Conservation (phyloP, 2,329 filamentous ascomycete species). For the Pseudonectria foliicola region DNA sequence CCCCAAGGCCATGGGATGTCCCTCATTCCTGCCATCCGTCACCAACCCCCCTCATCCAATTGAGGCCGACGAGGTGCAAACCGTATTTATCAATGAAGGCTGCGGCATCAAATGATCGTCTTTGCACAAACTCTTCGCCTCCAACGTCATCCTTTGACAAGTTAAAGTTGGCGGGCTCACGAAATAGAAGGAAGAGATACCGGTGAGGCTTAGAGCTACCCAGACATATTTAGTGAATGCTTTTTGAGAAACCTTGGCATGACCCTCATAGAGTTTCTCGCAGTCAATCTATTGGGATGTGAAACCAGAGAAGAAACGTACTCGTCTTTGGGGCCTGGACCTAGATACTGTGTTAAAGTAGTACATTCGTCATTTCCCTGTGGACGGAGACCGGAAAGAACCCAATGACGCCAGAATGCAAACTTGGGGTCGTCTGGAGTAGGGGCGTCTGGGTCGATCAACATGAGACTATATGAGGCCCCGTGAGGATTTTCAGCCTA, state of each 20-base stretch:
- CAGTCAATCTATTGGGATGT: no score
- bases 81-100: slow-evolving; percentile 32
- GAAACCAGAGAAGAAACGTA: slow-evolving; percentile 24
- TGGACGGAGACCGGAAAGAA: slow-evolving; percentile 35
- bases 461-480: slow-evolving; percentile 38
- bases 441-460: slow-evolving; percentile 48
- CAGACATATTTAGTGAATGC: background rate
- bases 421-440: slow-evolving; percentile 49
- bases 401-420: slow-evolving; percentile 49
- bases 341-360: slow-evolving; percentile 36
- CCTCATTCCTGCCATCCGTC: slow-evolving; percentile 32
- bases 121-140: slow-evolving; percentile 39
- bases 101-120: slow-evolving; percentile 34
- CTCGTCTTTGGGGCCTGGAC: slow-evolving; percentile 40
- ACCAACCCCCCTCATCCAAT: slow-evolving; percentile 41
- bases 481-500: slow-evolving; percentile 19
- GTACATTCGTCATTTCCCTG: slow-evolving; percentile 14
- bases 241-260: background rate
- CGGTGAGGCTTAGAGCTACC: slow-evolving; percentile 40
- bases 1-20: no score
- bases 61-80: slow-evolving; percentile 32
- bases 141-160: slow-evolving; percentile 36
- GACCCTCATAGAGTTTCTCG: no score
- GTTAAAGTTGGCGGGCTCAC: slow-evolving; percentile 29
- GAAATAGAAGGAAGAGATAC: slow-evolving; percentile 39